Evolutionary conservation across 768 basidiomycete genomes (phyloP), one percentile per base, ranked within the genome.

Genomic region (Rhizopogon rudus): DNA sequence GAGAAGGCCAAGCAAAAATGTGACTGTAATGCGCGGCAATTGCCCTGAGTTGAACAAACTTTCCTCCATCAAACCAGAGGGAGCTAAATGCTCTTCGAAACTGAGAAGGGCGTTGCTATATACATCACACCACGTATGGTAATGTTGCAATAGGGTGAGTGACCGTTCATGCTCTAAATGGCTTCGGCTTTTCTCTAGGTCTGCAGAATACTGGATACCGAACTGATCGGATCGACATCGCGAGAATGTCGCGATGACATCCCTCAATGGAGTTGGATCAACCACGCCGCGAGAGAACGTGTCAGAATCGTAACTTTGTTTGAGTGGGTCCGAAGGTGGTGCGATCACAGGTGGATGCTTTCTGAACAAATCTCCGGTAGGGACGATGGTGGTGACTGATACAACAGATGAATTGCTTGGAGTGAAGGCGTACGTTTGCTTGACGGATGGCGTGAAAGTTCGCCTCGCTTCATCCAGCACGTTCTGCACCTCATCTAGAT

Each of bases 21-120:
- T 66, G 1, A 53, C 44, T 5, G 71, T 70, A 28, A 73, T 54
- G 37, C 68, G 63, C 1, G 75, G 75, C 72, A 75, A 75, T 53
- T 69, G 61, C 14, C 64, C 63, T 10, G 66, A 60, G 10, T 25
- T 33, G 40, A 22, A 17, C n/a, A 66, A 22, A 33, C 31, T 33
- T 33, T 10, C 9, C 31, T 33, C 31, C 9, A 8, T 33, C 31
- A 33, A 33, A 33, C 31, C 31, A 33, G 31, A 33, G 31, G 31
- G 31, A 33, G 31, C 31, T 0, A 33, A 10, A 33, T 33, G 31
- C 2, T 33, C 31, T 33, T 33, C 9, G 8, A 33, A 33, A 7
- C 10, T 33, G 31, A 33, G 31, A 33, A 33, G 10, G 46, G 39
- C 35, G 10, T n/a, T 25, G 3, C 9, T 25, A 51, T 52, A 59